phyloP scores from a whole-genome alignment of 2,329 filamentous ascomycete species.

The Diaporthe citriasiana region DNA sequence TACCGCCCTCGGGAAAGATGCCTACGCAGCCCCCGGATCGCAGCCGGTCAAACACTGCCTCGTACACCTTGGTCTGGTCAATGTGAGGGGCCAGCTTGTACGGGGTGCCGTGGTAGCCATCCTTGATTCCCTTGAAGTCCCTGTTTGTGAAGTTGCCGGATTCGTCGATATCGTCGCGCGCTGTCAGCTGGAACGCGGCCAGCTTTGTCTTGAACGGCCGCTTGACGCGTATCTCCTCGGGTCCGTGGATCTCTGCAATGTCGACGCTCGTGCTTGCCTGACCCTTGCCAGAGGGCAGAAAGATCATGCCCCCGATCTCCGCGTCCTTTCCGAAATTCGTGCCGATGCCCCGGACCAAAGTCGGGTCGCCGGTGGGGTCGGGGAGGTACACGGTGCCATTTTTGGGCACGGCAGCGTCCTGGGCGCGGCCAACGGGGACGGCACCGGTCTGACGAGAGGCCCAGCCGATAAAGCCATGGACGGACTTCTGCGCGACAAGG shows the following conservation, averaged over 20 bases:
- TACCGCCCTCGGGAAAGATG: constrained; percentile 97
- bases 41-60: constrained; percentile 89
- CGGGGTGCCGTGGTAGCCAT: constrained; percentile 81
- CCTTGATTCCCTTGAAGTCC: constrained; percentile 65
- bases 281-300: constrained; percentile 87
- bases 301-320: constrained; percentile 85
- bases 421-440: constrained; percentile 91
- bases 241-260: constrained; percentile 83
- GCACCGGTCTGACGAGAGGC: constrained; percentile 87
- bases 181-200: constrained; percentile 85
- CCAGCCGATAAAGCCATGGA: constrained; percentile 92
- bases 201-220: constrained; percentile 85
- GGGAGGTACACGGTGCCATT: constrained; percentile 88
- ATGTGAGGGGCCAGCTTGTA: constrained; percentile 94
- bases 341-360: constrained; percentile 81
- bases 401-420: constrained; percentile 87
- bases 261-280: constrained; percentile 83
- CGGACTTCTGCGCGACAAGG: constrained; percentile 95
- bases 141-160: constrained; percentile 74
- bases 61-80: constrained; percentile 93
- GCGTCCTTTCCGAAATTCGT: constrained; percentile 86
- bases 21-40: constrained; percentile 89
- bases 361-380: constrained; percentile 87
- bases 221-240: constrained; percentile 87
- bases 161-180: constrained; percentile 78